Evolutionary conservation across 1,139 yeast species (phyloP), one percentile per base, ranked within the genome.

Genomic region (Suhomyces taliae): DNA sequence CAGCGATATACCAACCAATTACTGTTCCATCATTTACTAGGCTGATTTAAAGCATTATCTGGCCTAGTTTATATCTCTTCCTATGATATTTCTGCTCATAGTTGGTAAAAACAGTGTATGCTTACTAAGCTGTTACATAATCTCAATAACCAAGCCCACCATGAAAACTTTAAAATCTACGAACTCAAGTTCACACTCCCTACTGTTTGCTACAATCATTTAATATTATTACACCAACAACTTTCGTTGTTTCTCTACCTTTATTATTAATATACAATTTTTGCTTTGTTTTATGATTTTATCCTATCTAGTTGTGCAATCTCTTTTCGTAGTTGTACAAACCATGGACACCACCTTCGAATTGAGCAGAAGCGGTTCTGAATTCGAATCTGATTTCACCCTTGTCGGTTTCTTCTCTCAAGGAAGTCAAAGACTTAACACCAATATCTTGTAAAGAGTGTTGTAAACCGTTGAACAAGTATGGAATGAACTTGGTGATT

Each of bases 371-470:
- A 46, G 98, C 96, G 58, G 99, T 90, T 83, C 99, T 90, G 74
- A 87, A 85, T 77, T 95, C 99, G 66, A 95, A 93, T 76, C 99
- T 85, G 55, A 90, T 86, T 34, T 74, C 76, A 57, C 96, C 96
- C 49, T 62, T 56, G 60, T 76, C 78, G 52, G 89, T 95, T 46
- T 77, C 72, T 49, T 72, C 70, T 67, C 87, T 87, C 70, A 93
- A 81, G 46, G 74, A 83, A 14, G 61, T 66, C 59, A 88, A 69
- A 41, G 95, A 84, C 60, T 67, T 64, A 54, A 87, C 85, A 74
- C 99, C 99, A 70, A 95, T 89, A 69, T 93, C 99, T 79, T 93
- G 99, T 69, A 95, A 87, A 67, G 99, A 91, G 72, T 93, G 99
- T 80, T 93, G 98, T 67, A 93, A 81, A 71, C 99, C 99, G 60